Conservation (phyloP, 2,329 filamentous ascomycete species). For the Graphiopsis chlorocephala region DNA sequence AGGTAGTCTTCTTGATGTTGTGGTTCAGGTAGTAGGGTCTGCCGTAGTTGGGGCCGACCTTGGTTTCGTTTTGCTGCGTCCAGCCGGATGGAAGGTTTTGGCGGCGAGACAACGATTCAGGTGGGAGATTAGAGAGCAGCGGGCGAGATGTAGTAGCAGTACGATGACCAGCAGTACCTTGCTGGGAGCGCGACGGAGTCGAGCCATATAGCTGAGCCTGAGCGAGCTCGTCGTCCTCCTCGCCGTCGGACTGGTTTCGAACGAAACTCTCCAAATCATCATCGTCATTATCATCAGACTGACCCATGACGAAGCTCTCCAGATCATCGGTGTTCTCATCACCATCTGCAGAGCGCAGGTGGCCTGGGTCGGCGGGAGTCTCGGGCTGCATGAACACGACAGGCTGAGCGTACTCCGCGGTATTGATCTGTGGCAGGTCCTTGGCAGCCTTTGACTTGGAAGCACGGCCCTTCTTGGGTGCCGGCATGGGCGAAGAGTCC, state of each 20-base stretch:
- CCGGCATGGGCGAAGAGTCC: not conserved
- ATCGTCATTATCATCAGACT: not conserved
- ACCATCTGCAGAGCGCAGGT: not conserved
- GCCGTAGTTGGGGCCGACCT: not conserved
- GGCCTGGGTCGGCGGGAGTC: not conserved
- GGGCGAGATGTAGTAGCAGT: too few relatives aligned
- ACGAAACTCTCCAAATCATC: not conserved
- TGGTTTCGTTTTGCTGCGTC: not conserved
- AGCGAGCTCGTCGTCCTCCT: not conserved
- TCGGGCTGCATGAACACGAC: not conserved
- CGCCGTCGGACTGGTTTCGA: not conserved
- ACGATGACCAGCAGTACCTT: not conserved
- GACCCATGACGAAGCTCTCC: not conserved
- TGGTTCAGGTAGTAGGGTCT: not conserved
- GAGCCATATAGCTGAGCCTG: not conserved
- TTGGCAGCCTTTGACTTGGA: not conserved
- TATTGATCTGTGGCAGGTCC: not conserved
- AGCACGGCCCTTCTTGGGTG: not conserved
- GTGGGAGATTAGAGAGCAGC: not conserved
- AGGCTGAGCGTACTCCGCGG: not conserved
- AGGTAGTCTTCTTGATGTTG: not conserved
- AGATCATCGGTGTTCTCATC: not conserved
- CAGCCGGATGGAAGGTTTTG: not conserved
- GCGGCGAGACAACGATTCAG: not conserved
- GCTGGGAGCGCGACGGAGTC: not conserved